Conservation (phyloP, 805 yeast genomes). For the Starmerella asiatica region DNA sequence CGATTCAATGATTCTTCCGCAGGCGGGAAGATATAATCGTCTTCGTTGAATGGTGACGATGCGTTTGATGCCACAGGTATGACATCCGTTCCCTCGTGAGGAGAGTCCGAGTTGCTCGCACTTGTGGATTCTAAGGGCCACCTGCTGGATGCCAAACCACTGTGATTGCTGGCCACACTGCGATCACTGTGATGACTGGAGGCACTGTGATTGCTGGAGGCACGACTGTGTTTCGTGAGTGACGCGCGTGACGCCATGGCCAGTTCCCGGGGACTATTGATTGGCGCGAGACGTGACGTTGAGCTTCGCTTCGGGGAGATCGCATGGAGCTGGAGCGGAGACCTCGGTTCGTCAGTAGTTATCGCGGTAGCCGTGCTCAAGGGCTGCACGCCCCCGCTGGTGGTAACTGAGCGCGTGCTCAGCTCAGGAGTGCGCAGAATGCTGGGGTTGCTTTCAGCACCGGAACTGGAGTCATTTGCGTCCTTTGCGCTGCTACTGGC, state of each 20-base stretch:
- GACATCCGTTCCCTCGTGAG: too few species aligned
- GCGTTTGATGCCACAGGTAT: background rate
- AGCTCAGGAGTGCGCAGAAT: background rate
- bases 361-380: background rate
- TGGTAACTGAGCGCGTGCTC: background rate
- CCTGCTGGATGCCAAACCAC: too few species aligned
- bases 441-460: background rate
- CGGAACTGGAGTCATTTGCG: background rate
- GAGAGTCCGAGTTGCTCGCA: too few species aligned
- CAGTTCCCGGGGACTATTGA: conserved; percentile 8
- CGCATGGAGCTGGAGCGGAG: background rate
- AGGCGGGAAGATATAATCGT: conserved; percentile 1
- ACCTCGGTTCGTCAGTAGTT: background rate
- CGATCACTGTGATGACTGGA: too few species aligned
- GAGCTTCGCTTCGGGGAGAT: background rate
- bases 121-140: too few species aligned
- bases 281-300: conserved; percentile 3
- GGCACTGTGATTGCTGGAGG: too few species aligned
- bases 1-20: too few species aligned
- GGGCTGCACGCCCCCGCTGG: background rate
- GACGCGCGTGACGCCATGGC: conserved; percentile 3
- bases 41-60: background rate
- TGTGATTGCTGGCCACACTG: too few species aligned
- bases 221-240: too few species aligned
- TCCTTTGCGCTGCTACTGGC: too few species aligned